Evolutionary conservation across 2,329 filamentous ascomycete genomes (phyloP).

Genomic region (Berkeleyomyces rouxiae): DNA sequence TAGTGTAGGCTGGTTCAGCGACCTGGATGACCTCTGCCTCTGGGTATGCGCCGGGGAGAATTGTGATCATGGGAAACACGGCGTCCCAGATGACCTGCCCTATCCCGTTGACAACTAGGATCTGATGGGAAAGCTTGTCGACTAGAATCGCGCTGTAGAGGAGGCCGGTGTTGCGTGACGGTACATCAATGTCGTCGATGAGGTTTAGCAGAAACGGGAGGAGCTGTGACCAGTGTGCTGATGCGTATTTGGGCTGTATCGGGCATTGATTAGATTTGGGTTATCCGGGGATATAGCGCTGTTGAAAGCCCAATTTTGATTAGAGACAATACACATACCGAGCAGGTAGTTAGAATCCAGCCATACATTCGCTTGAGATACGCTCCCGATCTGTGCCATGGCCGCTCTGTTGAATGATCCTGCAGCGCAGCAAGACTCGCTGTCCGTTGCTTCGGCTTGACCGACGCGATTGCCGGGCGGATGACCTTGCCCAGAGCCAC

Average conservation of each 20-base stretch:
- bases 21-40: slow-evolving; percentile 51
- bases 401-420: slow-evolving; percentile 8
- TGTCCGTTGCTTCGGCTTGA: not conserved
- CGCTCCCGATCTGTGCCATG: slow-evolving; percentile 7
- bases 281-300: not conserved
- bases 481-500: not conserved
- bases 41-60: slow-evolving; percentile 60
- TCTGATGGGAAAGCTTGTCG: slow-evolving; percentile 30
- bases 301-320: not conserved
- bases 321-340: not conserved
- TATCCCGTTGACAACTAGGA: slow-evolving; percentile 47
- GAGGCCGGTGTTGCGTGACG: slow-evolving; percentile 40
- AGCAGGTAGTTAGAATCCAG: slow-evolving; percentile 13
- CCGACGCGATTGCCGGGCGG: not conserved
- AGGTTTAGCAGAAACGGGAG: slow-evolving; percentile 54
- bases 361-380: slow-evolving; percentile 5
- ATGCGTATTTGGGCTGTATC: slow-evolving; percentile 26
- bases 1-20: slow-evolving; percentile 47
- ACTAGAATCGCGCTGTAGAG: slow-evolving; percentile 38
- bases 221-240: slow-evolving; percentile 48
- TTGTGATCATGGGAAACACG: slow-evolving; percentile 55
- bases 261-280: not conserved
- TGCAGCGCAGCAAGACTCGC: slow-evolving; percentile 1
- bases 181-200: slow-evolving; percentile 42
- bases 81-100: slow-evolving; percentile 51